A percentile compares a stretch with the other conserved stretches of the same genome.
These are phyloP conservation scores for Penicillium ucsense DNA, from an alignment of 495 filamentous ascomycete species.

Conservation along the genomic window DNA sequence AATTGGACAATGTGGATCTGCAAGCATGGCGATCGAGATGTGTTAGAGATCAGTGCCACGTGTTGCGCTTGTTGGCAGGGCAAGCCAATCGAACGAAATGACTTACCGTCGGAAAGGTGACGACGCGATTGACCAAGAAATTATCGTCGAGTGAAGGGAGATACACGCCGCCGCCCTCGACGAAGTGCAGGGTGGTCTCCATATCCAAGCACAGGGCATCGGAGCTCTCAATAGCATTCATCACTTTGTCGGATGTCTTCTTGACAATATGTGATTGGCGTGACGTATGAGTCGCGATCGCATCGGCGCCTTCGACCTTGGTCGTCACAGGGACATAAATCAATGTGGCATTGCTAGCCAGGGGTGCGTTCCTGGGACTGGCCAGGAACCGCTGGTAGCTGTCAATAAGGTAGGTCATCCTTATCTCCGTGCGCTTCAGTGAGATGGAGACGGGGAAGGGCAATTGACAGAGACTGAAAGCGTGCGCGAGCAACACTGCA, in stretches of 20 bases:
- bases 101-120: conserved; percentile 74
- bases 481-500: background rate
- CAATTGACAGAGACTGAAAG: too few relatives aligned
- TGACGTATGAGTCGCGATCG: conserved; percentile 69
- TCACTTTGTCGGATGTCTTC: conserved; percentile 67
- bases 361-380: conserved; percentile 50
- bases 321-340: conserved; percentile 91
- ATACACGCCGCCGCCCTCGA: conserved; percentile 72
- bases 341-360: conserved; percentile 64
- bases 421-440: conserved; percentile 1
- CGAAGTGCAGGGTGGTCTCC: conserved; percentile 76
- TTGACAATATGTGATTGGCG: conserved; percentile 53
- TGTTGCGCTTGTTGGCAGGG: background rate
- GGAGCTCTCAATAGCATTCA: conserved; percentile 61
- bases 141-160: conserved; percentile 89
- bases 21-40: conserved; percentile 2
- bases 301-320: conserved; percentile 53
- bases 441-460: too few relatives aligned
- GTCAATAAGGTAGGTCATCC: conserved; percentile 50
- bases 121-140: conserved; percentile 76
- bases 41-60: conserved; percentile 14
- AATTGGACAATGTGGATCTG: conserved; percentile 90
- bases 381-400: conserved; percentile 73
- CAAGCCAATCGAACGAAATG: conserved; percentile 5
- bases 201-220: conserved; percentile 65